A percentile compares a stretch with the other conserved stretches of the same genome.
phyloP scores from a whole-genome alignment of 768 basidiomycete genomes.

The Psilocybe azurescens region DNA sequence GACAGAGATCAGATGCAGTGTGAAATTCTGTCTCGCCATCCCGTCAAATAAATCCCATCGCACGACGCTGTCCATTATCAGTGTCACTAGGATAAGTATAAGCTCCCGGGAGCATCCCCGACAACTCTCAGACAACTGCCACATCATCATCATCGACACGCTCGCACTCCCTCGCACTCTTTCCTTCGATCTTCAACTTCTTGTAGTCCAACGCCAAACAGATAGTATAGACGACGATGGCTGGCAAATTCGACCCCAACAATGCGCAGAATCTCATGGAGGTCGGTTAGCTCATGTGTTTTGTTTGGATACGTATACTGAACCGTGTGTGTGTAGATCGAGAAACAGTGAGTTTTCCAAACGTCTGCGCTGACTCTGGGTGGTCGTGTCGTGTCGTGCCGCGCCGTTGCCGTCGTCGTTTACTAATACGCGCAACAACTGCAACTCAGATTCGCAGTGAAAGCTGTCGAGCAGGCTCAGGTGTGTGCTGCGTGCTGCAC shows the following conservation, averaged over 20 bases:
- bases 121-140: constrained; percentile 6
- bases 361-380: neutral
- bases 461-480: constrained; percentile 96
- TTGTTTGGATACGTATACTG: neutral
- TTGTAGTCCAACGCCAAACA: neutral
- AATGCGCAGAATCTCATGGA: constrained; percentile 92
- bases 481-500: constrained; percentile 45
- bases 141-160: constrained; percentile 1
- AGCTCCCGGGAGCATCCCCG: constrained; percentile 1
- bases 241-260: constrained; percentile 80
- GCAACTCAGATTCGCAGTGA: constrained; percentile 78
- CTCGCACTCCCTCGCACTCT: neutral
- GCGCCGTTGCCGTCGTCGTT: neutral
- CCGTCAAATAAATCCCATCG: no score
- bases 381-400: neutral
- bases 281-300: constrained; percentile 47
- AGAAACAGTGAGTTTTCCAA: constrained; percentile 80
- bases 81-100: neutral
- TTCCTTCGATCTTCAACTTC: no score
- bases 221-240: constrained; percentile 35
- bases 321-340: constrained; percentile 64
- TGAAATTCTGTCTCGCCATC: constrained; percentile 3
- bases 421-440: no score
- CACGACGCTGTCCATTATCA: no score
- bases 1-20: neutral